A percentile compares a stretch with the other conserved stretches of the same genome.
Evolutionary conservation across 192 early-diverging fungal species (phyloP).

Genomic region (Coemansia sp.): DNA sequence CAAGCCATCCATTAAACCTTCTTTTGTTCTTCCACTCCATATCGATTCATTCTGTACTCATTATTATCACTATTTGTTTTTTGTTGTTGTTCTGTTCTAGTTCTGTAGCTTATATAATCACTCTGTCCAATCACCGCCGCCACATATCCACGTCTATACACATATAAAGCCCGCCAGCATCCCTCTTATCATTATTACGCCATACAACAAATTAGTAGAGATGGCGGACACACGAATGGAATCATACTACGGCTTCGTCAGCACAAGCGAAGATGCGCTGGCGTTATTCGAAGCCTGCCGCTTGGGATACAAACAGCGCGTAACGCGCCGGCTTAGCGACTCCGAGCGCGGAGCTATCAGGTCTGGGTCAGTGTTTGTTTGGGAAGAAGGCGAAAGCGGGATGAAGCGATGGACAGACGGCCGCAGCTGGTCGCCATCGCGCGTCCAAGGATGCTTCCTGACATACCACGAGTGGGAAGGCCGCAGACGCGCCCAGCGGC

Average conservation of each 20-base stretch:
- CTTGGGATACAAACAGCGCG: slow-evolving; percentile 66
- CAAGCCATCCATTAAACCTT: not conserved
- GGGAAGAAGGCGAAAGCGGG: slow-evolving; percentile 88
- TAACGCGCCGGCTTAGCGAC: slow-evolving; percentile 79
- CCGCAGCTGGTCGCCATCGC: slow-evolving; percentile 82
- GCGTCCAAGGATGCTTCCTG: slow-evolving; percentile 84
- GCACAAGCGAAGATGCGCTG: slow-evolving; percentile 84
- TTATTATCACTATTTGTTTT: slow-evolving; percentile 1
- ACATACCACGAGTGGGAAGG: slow-evolving; percentile 85
- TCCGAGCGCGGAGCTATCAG: slow-evolving; percentile 76
- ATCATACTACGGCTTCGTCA: slow-evolving; percentile 81
- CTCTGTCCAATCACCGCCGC: slow-evolving; percentile 1
- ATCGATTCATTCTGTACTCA: slow-evolving; percentile 1
- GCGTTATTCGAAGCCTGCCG: slow-evolving; percentile 89
- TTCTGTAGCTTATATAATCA: slow-evolving; percentile 3
- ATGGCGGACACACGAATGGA: slow-evolving; percentile 65
- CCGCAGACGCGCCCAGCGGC: slow-evolving; percentile 58
- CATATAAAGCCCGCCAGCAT: not conserved
- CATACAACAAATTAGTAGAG: not conserved
- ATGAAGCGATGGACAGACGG: slow-evolving; percentile 95
- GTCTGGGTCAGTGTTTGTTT: slow-evolving; percentile 87
- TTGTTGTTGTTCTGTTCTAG: slow-evolving; percentile 6
- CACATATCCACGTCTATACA: not conserved
- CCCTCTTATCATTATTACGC: not conserved
- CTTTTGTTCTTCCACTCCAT: not conserved